Base-by-base conservation (phyloP, 768 basidiomycete genomes). In the Termitomyces sp. region DNA sequence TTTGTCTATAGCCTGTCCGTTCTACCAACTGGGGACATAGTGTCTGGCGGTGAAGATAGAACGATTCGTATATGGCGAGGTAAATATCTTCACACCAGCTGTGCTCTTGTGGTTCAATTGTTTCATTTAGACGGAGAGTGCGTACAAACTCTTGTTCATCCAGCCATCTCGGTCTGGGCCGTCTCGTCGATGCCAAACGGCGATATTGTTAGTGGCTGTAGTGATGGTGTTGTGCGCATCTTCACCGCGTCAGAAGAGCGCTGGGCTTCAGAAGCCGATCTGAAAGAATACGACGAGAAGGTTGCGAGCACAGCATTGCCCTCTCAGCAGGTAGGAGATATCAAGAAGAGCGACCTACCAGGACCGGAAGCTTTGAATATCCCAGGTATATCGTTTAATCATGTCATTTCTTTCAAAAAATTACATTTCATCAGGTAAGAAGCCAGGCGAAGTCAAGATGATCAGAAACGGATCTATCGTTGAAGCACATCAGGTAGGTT, bases 161-260 rank as follows among this genome's bases (percentile, higher is more conserved):
- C 97, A 7, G 93, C 93, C 7, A 91, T 96, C 53, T 98, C 96
- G n/a, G 91, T 99, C 2, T 99, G 97, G 97, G 75, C 90, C 3
- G 91, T 96, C 15, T 86, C 91, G 1, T 79, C 85, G 6, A 85
- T 94, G 78, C 86, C 91, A 0, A 93, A 94, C 57, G 86, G 90
- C 32, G 96, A 98, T 68, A 90, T 99, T 60, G 89, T 92, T 43
- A 94, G 89, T 48, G 95, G 96, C 5, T 81, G 86, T 49, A 96
- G 95, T 57, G 97, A 99, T 66, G 86, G 88, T 33, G 70, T 86
- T 27, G 83, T 98, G 20, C 84, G 97, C 47, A 79, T 98, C 15
- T 99, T 96, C 71, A 94, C 87, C 63, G 75, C 78, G 20, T 76
- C 78, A 1, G 79, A 85, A 66, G 85, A 85, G 41, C 81, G 94